Evolutionary conservation across 805 yeast species (phyloP).

Genomic region (Suhomyces sp.): DNA sequence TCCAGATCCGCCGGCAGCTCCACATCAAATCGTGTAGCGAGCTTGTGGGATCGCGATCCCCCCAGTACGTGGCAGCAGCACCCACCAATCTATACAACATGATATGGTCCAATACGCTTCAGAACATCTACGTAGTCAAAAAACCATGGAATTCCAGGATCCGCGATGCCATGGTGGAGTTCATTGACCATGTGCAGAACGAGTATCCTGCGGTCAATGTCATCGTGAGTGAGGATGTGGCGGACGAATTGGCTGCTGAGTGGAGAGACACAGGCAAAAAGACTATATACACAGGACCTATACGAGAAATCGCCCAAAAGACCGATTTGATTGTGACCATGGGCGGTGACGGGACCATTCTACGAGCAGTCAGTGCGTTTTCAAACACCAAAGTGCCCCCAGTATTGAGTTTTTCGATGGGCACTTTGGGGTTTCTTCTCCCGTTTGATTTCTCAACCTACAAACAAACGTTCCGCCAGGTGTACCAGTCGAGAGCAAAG

Average conservation of each 20-base stretch:
- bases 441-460: constrained; percentile 78
- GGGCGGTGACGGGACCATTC: constrained; percentile 96
- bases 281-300: constrained; percentile 50
- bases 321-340: constrained; percentile 81
- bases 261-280: constrained; percentile 5
- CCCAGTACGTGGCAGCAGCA: constrained; percentile 53
- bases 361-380: constrained; percentile 79
- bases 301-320: constrained; percentile 54
- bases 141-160: constrained; percentile 77
- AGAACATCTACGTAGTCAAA: constrained; percentile 76
- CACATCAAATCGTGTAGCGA: constrained; percentile 3
- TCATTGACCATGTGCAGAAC: constrained; percentile 58
- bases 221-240: constrained; percentile 71
- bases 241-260: constrained; percentile 54
- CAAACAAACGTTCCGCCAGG: constrained; percentile 57
- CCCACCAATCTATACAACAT: constrained; percentile 61
- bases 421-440: constrained; percentile 83
- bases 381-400: constrained; percentile 80
- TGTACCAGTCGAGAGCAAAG: constrained; percentile 64
- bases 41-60: constrained; percentile 22
- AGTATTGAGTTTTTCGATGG: constrained; percentile 80
- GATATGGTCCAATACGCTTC: constrained; percentile 69
- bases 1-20: background rate
- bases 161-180: constrained; percentile 59
- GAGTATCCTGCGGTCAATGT: constrained; percentile 72